Evolutionary conservation across 108 stramenopile species (phyloP), one percentile per base, ranked within the genome.

Genomic region (Cyclotella cryptica): DNA sequence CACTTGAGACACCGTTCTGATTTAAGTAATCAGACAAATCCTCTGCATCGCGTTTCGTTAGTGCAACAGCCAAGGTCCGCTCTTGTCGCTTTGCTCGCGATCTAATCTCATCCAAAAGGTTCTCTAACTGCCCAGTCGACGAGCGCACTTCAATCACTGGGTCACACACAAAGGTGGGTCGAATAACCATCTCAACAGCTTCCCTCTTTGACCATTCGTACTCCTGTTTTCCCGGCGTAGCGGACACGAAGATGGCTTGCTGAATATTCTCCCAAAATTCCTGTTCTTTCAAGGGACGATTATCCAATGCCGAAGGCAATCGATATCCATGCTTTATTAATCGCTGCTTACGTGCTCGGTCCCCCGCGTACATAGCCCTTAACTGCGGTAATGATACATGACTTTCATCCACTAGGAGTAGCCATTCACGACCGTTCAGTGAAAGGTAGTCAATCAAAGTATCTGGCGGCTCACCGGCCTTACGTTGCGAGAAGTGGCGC

Each of bases 41-140:
- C 72, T 95, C 93, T 18, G 91, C 90, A 63, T 91, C 90, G 21
- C 85, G 65, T 82, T 92, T 95, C 43, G 93, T 95, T 64, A 92
- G 64, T 14, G 89, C 70, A 35, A 91, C 76, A 10, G 77, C 90
- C 60, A 95, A 64, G 28, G 85, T 79, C 60, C 89, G 71, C 59
- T 92, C 87, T 10, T 71, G 60, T 6, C 77, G 58, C 30, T 15
- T 26, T 15, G 77, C 78, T 43, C 89, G 75, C 12, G 35, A 12
- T 27, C 51, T 39, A 24, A 92, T 74, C 60, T 91, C 89, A 91
- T 57, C 24, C 24, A 26, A 1, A 26, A 57, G 68, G 69, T 91
- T 83, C 0, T 85, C 72, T 14, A 92, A 68, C 58, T 90, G 90
- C 11, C 71, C 71, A 3, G 58, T 61, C 13, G 79, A 55, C 12